These are phyloP conservation scores for Corymbia maculata DNA, from an alignment of 345 rosid genomes.

Conservation along the genomic window DNA sequence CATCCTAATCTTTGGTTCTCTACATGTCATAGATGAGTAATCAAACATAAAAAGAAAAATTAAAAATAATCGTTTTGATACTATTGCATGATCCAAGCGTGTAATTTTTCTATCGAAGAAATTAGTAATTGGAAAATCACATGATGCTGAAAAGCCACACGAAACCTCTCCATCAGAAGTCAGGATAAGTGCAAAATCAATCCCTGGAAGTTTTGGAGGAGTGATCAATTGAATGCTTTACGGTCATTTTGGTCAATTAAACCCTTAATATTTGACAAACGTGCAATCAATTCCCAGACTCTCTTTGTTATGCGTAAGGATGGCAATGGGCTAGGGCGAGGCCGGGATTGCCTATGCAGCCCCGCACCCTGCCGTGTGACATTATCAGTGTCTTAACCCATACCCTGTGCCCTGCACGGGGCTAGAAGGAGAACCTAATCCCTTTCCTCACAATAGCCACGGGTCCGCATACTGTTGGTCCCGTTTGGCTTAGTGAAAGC, in stretches of 20 bases:
- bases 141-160: background rate
- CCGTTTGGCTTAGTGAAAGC: background rate
- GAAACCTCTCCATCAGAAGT: background rate
- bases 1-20: background rate
- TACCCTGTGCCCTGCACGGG: background rate
- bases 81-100: background rate
- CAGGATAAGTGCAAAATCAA: background rate
- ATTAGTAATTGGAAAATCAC: background rate
- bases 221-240: background rate
- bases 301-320: background rate
- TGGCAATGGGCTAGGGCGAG: background rate
- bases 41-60: background rate
- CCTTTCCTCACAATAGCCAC: background rate
- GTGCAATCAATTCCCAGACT: background rate
- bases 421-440: background rate
- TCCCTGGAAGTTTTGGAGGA: background rate
- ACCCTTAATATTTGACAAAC: background rate
- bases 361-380: rapidly evolving
- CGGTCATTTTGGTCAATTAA: background rate
- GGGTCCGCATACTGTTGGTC: background rate
- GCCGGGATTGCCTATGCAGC: background rate
- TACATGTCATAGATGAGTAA: background rate
- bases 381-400: background rate
- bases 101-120: background rate
- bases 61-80: background rate